phyloP scores from a whole-genome alignment of 164 flowering plant genomes.

The Stephania cephalantha region DNA sequence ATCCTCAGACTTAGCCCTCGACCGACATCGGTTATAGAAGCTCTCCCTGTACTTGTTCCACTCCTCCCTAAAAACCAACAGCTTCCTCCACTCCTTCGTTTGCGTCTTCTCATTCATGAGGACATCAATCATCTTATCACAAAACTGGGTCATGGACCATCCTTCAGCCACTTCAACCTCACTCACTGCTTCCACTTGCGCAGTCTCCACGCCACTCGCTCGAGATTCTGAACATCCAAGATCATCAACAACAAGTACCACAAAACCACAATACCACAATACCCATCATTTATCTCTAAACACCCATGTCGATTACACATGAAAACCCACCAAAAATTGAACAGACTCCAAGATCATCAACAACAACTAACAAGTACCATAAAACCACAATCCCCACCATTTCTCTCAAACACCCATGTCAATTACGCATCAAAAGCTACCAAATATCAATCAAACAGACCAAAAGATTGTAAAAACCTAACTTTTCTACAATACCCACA shows the following conservation, averaged over 20 bases:
- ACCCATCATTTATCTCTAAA: neutral
- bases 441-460: neutral
- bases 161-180: constrained; percentile 75
- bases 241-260: neutral
- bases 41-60: constrained; percentile 75
- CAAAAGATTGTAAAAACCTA: neutral
- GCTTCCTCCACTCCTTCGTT: constrained; percentile 76
- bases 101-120: constrained; percentile 76
- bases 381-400: neutral
- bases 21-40: constrained; percentile 59
- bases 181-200: constrained; percentile 36
- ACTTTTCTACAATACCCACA: neutral
- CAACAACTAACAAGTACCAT: neutral
- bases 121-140: constrained; percentile 79
- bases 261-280: neutral
- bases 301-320: neutral
- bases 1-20: constrained; percentile 49
- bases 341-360: neutral
- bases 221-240: constrained; percentile 25
- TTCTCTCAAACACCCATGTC: neutral
- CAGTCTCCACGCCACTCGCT: constrained; percentile 30
- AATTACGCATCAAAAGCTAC: no score
- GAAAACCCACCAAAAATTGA: neutral
- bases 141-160: constrained; percentile 69
- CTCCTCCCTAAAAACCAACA: constrained; percentile 76